Evolutionary conservation across 768 basidiomycete species (phyloP), one percentile per base, ranked within the genome.

Genomic region (Auricularia cornea): DNA sequence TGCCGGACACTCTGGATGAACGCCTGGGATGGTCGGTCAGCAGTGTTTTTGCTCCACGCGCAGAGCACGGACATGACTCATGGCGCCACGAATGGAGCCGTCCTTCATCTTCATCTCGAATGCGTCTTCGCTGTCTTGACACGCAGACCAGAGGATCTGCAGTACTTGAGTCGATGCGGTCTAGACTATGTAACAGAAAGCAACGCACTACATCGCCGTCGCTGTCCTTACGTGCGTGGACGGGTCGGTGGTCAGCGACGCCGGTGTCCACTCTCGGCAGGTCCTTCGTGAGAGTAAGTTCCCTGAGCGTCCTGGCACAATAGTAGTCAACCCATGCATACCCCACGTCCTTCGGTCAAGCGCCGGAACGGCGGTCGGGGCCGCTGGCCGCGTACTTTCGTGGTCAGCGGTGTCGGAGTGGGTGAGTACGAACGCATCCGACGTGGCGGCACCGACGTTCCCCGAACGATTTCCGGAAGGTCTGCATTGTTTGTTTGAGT

Each of bases 71-170:
- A 62, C 51, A 44, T 63, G 62, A n/a, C 32, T 59, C 57, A 63
- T 59, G 26, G 57, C 62, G 26, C 62, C 62, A 26, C 59, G 57
- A 41, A 59, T 40, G 10, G 23, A n/a, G 23, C 57, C 62, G 33
- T 41, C 62, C 33, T 30, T 18, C 52, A 38, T 59, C n/a, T 41
- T 20, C 29, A 59, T 57, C 26, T 31, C 54, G 26, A 28, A 57
- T 20, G 54, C 54, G 8, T 26, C 54, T 26, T 57, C 54, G 4
- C 28, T 63, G 56, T 63, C 62, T 18, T 40, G 62, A 32, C 62
- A 63, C 20, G 62, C 62, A 5, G 62, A 59, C 62, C 62, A 63
- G 35, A 63, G 30, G 1, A 59, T 35, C 57, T 59, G 57, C 16
- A 59, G 26, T 10, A 12, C 20, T 12, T 31, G 2, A 6, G 31